These are phyloP conservation scores for Lyophyllum decastes DNA, from an alignment of 768 basidiomycete species.

Conservation along the genomic window DNA sequence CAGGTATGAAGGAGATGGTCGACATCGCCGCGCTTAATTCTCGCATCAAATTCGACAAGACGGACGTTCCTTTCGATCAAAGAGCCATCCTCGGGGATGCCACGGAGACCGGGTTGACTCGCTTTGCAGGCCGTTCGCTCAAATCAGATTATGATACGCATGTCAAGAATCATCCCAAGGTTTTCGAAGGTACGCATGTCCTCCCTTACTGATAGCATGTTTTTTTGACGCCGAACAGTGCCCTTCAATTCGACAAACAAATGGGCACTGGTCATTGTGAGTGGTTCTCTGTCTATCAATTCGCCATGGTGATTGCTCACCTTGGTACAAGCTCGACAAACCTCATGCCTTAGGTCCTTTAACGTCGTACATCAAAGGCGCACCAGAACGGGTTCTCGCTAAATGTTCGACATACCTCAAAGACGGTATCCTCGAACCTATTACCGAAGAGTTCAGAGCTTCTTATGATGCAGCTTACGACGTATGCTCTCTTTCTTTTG, in stretches of 20 bases:
- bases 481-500: constrained; percentile 31
- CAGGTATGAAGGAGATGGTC: constrained; percentile 68
- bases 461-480: constrained; percentile 64
- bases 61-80: constrained; percentile 61
- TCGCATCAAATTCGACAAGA: constrained; percentile 68
- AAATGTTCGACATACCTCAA: constrained; percentile 64
- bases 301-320: neutral
- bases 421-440: constrained; percentile 46
- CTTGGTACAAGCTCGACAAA: constrained; percentile 50
- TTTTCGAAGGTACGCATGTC: constrained; percentile 52
- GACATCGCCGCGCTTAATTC: constrained; percentile 69
- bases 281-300: constrained; percentile 20
- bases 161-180: constrained; percentile 51
- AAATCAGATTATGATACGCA: constrained; percentile 53
- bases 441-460: constrained; percentile 55
- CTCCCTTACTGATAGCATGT: neutral
- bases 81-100: constrained; percentile 69
- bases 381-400: constrained; percentile 66
- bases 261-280: constrained; percentile 70
- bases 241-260: constrained; percentile 77
- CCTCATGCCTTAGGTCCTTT: constrained; percentile 48
- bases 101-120: constrained; percentile 73
- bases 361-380: constrained; percentile 66
- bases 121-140: constrained; percentile 62
- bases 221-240: constrained; percentile 30